Conservation (phyloP, 23 red algal genomes). For the Cyanidiococcus yangmingshanensis region DNA sequence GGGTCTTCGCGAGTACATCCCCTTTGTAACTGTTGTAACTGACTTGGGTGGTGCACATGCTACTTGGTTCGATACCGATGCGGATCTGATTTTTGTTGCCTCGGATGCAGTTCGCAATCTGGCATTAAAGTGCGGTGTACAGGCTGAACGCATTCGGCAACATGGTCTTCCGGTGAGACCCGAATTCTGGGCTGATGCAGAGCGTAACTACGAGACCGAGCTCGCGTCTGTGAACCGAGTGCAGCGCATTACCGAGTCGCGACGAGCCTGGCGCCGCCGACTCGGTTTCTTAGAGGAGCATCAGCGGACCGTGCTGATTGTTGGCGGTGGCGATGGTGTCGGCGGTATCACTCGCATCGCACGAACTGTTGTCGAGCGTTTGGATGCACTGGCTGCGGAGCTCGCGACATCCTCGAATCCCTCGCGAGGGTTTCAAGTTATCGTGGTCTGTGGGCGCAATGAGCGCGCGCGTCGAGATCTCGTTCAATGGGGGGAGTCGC, state of each 20-base stretch:
- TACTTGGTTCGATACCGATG: slow-evolving; percentile 59
- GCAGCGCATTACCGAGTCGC: slow-evolving; percentile 9
- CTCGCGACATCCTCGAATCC: not conserved
- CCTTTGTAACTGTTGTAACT: slow-evolving; percentile 88
- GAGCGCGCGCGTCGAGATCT: slow-evolving; percentile 36
- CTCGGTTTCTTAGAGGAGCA: slow-evolving; percentile 27
- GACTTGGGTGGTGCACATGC: slow-evolving; percentile 85
- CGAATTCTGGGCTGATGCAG: slow-evolving; percentile 41
- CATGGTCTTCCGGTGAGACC: slow-evolving; percentile 70
- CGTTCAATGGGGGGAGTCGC: slow-evolving; percentile 14
- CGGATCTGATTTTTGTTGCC: slow-evolving; percentile 65
- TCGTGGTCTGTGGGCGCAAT: slow-evolving; percentile 94
- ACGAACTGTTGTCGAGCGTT: slow-evolving; percentile 38
- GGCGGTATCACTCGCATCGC: slow-evolving; percentile 54
- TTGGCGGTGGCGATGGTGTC: slow-evolving; percentile 92
- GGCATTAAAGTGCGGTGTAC: slow-evolving; percentile 35
- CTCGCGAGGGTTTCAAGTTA: slow-evolving; percentile 31
- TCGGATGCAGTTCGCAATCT: slow-evolving; percentile 26
- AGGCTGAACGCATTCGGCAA: slow-evolving; percentile 16
- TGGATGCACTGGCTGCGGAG: slow-evolving; percentile 32
- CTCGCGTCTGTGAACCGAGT: not conserved
- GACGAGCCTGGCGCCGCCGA: slow-evolving; percentile 5
- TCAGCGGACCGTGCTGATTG: slow-evolving; percentile 54
- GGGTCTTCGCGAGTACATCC: slow-evolving; percentile 19
- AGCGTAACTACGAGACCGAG: not conserved